Evolutionary conservation across 805 yeast species (phyloP).

Genomic region (Starmerella bombi): DNA sequence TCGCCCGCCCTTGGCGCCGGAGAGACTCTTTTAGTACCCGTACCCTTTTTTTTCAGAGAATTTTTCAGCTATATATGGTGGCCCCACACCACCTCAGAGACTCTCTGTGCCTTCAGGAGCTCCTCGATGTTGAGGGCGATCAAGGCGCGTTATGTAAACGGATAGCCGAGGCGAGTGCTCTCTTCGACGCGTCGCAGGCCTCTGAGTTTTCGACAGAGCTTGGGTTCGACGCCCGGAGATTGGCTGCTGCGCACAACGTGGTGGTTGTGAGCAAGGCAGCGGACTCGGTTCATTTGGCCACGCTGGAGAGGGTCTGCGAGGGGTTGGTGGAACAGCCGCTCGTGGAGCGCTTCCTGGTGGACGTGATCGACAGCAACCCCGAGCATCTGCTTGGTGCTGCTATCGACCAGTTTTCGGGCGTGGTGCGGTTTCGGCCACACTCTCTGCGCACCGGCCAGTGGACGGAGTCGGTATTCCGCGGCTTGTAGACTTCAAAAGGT

Average conservation of each 20-base stretch:
- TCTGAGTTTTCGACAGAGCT: not conserved
- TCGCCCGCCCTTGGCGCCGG: too few species aligned
- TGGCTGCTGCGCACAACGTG: slow-evolving; percentile 18
- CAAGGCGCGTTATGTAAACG: too few species aligned
- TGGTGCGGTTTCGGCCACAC: slow-evolving; percentile 11
- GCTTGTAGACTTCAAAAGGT: slow-evolving; percentile 9
- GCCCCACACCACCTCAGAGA: too few species aligned
- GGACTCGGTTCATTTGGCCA: slow-evolving; percentile 10
- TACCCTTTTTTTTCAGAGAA: not conserved
- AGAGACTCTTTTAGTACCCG: too few species aligned
- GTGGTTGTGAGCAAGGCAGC: slow-evolving; percentile 12
- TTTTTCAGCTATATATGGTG: not conserved
- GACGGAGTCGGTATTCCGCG: slow-evolving; percentile 8
- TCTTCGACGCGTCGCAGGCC: not conserved
- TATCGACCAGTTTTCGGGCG: slow-evolving; percentile 14
- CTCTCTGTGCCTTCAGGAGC: too few species aligned
- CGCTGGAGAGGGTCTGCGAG: slow-evolving; percentile 5
- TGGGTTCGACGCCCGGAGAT: slow-evolving; percentile 8
- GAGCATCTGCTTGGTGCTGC: slow-evolving; percentile 10
- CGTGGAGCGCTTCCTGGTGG: slow-evolving; percentile 10
- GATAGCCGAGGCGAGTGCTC: too few species aligned
- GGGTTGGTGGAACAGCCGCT: slow-evolving; percentile 3
- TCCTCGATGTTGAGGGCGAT: too few species aligned
- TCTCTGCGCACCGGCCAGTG: not conserved
- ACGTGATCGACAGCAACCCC: slow-evolving; percentile 7